Evolutionary conservation across 345 rosid species (phyloP), one percentile per base, ranked within the genome.

Genomic region (Nasturtium officinale): DNA sequence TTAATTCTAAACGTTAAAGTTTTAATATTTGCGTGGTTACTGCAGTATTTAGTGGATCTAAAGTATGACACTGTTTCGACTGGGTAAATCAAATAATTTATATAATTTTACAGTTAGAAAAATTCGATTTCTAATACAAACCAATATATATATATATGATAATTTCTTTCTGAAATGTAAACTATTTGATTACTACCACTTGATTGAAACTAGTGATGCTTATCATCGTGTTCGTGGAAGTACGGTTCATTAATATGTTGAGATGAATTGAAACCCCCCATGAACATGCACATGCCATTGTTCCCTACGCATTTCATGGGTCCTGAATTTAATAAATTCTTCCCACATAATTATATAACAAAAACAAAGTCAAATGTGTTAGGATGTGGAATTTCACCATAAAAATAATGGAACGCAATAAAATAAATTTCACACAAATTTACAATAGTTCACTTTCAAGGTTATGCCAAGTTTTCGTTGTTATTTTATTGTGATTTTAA

Each of bases 261-360:
- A 16, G n/a, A 58, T 45, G 57, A 32, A 69, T 46, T 29, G 33
- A 32, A 56, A 29, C 9, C 32, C 32, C 56, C 35, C 74, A 58
- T 58, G 57, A 69, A 58, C 57, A 69, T 69, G 57, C 74, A 69
- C 74, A 69, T 69, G 74, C 46, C 45, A 16, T 32, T 57, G 65
- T 45, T 69, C 25, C 56, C 74, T 69, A 20, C 33, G 40, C 33
- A 32, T 30, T 32, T 69, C 46, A 57, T 69, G 74, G 56, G 65
- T 69, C 47, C 33, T 57, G 33, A 32, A 45, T 69, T 42, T 58
- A 32, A 58, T 69, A 58, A 58, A 21, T 45, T 46, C 46, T 29
- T 17, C 63, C 38, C 26, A 40, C 52, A 32, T 64, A 47, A 47
- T 12, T 47, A 30, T 26, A 28, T 16, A 10, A 9, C 6, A 16